Evolutionary conservation across 1,284 basidiomycete genomes (phyloP), one percentile per base, ranked within the genome.

Genomic region (Takashimella tepidaria): DNA sequence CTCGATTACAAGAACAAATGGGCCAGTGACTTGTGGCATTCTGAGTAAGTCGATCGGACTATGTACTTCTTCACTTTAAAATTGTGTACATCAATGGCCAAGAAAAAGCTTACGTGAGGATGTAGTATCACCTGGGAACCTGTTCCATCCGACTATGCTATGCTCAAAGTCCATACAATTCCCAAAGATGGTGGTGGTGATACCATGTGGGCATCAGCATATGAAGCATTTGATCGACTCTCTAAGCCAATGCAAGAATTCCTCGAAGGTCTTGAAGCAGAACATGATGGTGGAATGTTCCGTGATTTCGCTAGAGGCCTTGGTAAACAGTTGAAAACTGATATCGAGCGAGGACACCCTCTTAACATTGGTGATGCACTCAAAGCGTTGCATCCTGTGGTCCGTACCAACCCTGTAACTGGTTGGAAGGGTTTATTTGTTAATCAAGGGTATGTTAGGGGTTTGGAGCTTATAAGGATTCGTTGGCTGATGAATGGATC

Each of bases 401-500:
- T 69, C 41, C 53, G 72, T 31, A 62, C 62, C 21, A 64, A 69
- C 53, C 66, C 87, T n/a, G 82, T 80, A 1, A 89, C 87, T 0
- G 86, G 87, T 8, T 88, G 84, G 84, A 88, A 89, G 79, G 83
- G 81, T 52, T 69, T 89, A 60, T 88, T 83, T 62, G 83, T 87
- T 51, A 86, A 87, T 77, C 63, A 68, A 43, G 76, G 31, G 31
- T 37, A 16, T 8, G 31, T 37, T n/a, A n/a, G n/a, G n/a, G n/a
- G n/a, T n/a, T n/a, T n/a, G n/a, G n/a, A n/a, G n/a, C n/a, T n/a
- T n/a, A n/a, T n/a, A n/a, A n/a, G n/a, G n/a, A n/a, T n/a, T n/a
- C n/a, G n/a, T n/a, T n/a, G n/a, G n/a, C n/a, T n/a, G n/a, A n/a
- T n/a, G n/a, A n/a, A n/a, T n/a, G n/a, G n/a, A n/a, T n/a, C n/a